A percentile compares a stretch with the other conserved stretches of the same genome.
These are phyloP conservation scores for Alternaria sp. DNA, from an alignment of 2,329 filamentous ascomycete genomes.

Conservation along the genomic window DNA sequence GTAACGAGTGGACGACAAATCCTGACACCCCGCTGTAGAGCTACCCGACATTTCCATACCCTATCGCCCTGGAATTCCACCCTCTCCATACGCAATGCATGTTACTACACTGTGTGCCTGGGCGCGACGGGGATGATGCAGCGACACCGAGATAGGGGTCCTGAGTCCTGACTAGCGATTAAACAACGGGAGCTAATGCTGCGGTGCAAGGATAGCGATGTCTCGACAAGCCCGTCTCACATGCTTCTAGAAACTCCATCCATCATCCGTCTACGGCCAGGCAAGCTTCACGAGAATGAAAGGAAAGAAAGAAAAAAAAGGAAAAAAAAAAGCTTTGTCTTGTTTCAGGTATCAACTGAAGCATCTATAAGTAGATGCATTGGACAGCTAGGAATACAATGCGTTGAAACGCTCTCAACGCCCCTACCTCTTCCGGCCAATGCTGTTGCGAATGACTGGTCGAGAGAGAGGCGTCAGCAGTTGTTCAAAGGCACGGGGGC, in stretches of 20 bases:
- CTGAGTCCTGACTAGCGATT: slow-evolving; percentile 23
- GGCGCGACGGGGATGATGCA: slow-evolving; percentile 9
- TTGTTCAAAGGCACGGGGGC: no score
- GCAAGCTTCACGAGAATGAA: neutral
- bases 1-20: slow-evolving; percentile 9
- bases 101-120: neutral
- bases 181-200: slow-evolving; percentile 28
- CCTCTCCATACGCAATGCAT: neutral
- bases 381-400: neutral
- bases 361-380: neutral
- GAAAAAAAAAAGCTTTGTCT: neutral
- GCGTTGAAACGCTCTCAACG: slow-evolving; percentile 16
- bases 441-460: no score
- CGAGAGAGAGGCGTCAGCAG: no score
- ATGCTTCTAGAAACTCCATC: neutral
- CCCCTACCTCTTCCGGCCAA: slow-evolving; percentile 1
- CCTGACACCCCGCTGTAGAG: neutral
- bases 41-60: neutral
- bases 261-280: neutral
- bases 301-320: no score
- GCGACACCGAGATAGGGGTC: slow-evolving; percentile 21
- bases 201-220: slow-evolving; percentile 11
- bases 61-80: neutral
- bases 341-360: neutral
- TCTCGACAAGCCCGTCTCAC: neutral